Base-by-base conservation (phyloP, 2,329 filamentous ascomycete species). In the Intubia oerlemansii region DNA sequence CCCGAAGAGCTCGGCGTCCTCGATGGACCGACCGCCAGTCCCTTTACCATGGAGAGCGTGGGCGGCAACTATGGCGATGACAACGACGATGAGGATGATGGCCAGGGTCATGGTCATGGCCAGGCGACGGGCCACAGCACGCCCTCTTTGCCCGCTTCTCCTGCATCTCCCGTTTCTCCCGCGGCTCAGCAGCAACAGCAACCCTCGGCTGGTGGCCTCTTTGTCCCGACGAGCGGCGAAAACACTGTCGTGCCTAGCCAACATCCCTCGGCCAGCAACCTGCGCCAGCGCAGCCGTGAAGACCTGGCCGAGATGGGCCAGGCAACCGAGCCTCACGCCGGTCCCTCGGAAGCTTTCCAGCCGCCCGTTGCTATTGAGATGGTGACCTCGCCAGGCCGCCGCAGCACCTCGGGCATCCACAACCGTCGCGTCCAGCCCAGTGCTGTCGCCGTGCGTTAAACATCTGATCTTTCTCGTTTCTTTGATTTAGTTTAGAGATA, bases 21-120 rank as follows among this genome's bases (percentile, higher is more conserved):
- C 14, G 78, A 85, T 43, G 72, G 54, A n/a, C 72, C 76, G 1
- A 81, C 78, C 0, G 77, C 78, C 1, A 76, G 70, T 32, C 58
- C 65, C 7, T 79, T 79, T 34, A 79, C 67, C 1, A 79, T 81
- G 71, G 72, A 80, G 47, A 73, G 69, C 33, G 71, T 75, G 5
- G 73, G 74, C 10, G 75, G 73, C 1, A 52, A 56, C 11, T 67
- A 67, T 44, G 66, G 61, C 19, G 21, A 24, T 6, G 18, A 14
- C n/a, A 24, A 16, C n/a, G n/a, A n/a, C n/a, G n/a, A n/a, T n/a
- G n/a, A n/a, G n/a, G n/a, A n/a, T n/a, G n/a, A n/a, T n/a, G n/a
- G n/a, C n/a, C n/a, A n/a, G n/a, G n/a, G n/a, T n/a, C n/a, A n/a
- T n/a, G n/a, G n/a, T n/a, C n/a, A n/a, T n/a, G n/a, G 10, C 18